These are phyloP conservation scores for Amyloporia xantha DNA, from an alignment of 768 basidiomycete genomes.

Conservation along the genomic window DNA sequence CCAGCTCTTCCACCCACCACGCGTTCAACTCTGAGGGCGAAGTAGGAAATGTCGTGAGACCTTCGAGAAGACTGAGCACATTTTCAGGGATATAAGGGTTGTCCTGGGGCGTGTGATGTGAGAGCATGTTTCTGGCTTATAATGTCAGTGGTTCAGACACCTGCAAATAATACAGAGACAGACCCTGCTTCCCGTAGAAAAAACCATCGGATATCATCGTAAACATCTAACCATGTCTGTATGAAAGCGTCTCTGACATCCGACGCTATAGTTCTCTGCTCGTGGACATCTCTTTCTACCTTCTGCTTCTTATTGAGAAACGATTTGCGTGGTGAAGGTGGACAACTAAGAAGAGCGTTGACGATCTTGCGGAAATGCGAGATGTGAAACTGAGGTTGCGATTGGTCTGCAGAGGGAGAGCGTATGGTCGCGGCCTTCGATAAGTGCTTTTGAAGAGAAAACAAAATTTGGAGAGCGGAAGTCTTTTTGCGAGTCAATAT, in stretches of 20 bases:
- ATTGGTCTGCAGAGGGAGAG: neutral
- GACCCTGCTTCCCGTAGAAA: conserved; percentile 78
- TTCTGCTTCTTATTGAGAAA: conserved; percentile 2
- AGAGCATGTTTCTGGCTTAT: conserved; percentile 26
- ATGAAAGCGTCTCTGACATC: conserved; percentile 62
- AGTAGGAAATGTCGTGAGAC: conserved; percentile 69
- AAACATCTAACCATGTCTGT: conserved; percentile 65
- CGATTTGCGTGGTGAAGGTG: conserved; percentile 35
- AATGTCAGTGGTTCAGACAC: neutral
- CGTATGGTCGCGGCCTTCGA: conserved; percentile 9
- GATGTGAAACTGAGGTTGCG: conserved; percentile 55
- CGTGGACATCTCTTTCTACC: conserved; percentile 16
- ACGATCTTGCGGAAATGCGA: conserved; percentile 63
- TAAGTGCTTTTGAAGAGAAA: conserved; percentile 15
- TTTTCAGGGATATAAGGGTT: conserved; percentile 23
- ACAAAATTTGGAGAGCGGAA: conserved; percentile 12
- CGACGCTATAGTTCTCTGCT: conserved; percentile 36
- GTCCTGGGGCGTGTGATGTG: conserved; percentile 23
- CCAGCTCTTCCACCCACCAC: conserved; percentile 76
- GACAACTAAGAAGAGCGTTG: conserved; percentile 54
- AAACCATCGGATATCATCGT: conserved; percentile 86
- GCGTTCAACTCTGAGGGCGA: conserved; percentile 57
- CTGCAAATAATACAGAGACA: conserved; percentile 19
- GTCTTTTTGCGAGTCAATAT: neutral
- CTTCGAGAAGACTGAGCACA: conserved; percentile 31